Percentiles rank a stretch among this genome's conserved stretches.
phyloP scores from a whole-genome alignment of 2,329 filamentous ascomycete species.

The Trichophyton rubrum region DNA sequence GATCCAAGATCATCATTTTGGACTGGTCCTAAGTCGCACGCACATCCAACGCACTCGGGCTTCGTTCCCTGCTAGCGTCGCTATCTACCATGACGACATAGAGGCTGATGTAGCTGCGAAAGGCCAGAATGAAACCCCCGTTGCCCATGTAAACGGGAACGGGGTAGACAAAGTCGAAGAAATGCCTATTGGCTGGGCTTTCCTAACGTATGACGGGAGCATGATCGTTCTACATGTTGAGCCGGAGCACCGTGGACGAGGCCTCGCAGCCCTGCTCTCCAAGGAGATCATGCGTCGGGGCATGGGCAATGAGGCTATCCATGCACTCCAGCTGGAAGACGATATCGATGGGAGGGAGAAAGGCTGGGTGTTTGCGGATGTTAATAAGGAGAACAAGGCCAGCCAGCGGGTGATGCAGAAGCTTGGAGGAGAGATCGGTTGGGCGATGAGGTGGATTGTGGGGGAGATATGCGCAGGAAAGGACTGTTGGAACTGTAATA shows the following conservation, averaged over 20 bases:
- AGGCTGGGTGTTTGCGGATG: conserved; percentile 29
- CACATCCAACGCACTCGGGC: conserved; percentile 26
- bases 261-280: conserved; percentile 24
- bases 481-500: not conserved
- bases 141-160: not conserved
- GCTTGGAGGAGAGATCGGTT: conserved; percentile 26
- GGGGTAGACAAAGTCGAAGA: conserved; percentile 11
- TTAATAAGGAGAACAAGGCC: conserved; percentile 23
- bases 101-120: not conserved
- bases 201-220: conserved; percentile 28
- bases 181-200: conserved; percentile 30
- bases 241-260: conserved; percentile 28
- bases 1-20: conserved; percentile 21
- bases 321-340: not conserved
- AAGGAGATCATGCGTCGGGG: conserved; percentile 24
- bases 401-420: conserved; percentile 36
- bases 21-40: conserved; percentile 29
- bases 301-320: conserved; percentile 16
- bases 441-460: conserved; percentile 28
- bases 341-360: conserved; percentile 8
- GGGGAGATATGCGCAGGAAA: conserved; percentile 18
- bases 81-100: conserved; percentile 20
- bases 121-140: not conserved
- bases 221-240: conserved; percentile 31
- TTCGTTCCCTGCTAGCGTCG: conserved; percentile 26